These are phyloP conservation scores for Magnusiomyces suaveolens DNA, from an alignment of 1,139 yeast species.

Conservation along the genomic window DNA sequence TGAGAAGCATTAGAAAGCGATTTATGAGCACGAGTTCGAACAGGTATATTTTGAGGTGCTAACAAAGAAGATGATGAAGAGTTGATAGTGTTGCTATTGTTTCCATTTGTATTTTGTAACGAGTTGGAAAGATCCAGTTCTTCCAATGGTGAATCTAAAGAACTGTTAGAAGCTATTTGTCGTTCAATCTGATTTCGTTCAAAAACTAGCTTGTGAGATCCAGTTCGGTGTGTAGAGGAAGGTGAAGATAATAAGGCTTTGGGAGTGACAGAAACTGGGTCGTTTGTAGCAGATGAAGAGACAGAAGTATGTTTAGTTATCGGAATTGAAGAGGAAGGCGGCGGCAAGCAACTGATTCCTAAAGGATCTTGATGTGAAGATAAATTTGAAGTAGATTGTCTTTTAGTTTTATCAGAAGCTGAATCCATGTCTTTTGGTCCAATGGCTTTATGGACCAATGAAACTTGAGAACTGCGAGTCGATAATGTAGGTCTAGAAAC, in stretches of 20 bases:
- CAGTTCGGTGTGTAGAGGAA: not conserved
- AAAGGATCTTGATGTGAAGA: not conserved
- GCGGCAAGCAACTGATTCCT: not conserved
- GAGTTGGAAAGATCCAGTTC: conserved; percentile 5
- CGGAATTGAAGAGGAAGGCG: not conserved
- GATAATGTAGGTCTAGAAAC: not conserved
- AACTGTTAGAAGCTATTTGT: not conserved
- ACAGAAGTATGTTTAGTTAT: not conserved
- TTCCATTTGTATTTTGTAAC: not conserved
- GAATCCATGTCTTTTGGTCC: not conserved
- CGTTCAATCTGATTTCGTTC: not conserved
- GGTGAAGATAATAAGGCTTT: conserved; percentile 2
- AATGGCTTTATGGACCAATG: not conserved
- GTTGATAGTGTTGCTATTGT: not conserved
- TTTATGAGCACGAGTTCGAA: not conserved
- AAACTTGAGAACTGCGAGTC: not conserved
- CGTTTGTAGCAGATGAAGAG: not conserved
- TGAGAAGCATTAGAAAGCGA: conserved; percentile 4
- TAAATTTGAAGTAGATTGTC: not conserved
- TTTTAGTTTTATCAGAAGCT: not conserved
- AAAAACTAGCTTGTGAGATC: not conserved
- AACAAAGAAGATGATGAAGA: conserved; percentile 1
- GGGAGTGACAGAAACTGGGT: not conserved
- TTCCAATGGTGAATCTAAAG: conserved; percentile 5
- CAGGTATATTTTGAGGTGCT: conserved; percentile 1